Conservation (phyloP, 306 rosid genomes). For the Albizia julibrissin region DNA sequence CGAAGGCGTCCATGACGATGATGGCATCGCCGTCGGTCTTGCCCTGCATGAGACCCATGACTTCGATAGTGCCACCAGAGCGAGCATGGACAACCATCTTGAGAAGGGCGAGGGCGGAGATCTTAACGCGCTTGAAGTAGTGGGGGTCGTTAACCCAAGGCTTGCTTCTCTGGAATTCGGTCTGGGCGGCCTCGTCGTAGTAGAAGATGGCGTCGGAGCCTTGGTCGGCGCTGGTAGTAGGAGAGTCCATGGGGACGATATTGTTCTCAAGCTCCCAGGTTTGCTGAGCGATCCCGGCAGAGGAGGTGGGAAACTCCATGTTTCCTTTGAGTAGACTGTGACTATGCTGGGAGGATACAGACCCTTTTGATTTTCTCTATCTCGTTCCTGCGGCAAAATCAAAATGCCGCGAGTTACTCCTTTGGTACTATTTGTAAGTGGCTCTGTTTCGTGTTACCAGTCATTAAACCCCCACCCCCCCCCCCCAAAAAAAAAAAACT, state of each 20-base stretch:
- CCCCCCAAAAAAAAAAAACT: no score
- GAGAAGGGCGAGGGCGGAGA: conserved; percentile 96
- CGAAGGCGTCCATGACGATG: conserved; percentile 98
- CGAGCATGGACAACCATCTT: conserved; percentile 99
- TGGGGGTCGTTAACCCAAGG: conserved; percentile 94
- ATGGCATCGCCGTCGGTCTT: conserved; percentile 90
- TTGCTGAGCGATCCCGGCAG: conserved; percentile 66
- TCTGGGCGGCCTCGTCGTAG: conserved; percentile 81
- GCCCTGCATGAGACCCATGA: conserved; percentile 99
- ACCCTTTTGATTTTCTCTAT: not conserved
- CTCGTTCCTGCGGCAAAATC: not conserved
- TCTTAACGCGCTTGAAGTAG: conserved; percentile 96
- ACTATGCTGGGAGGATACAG: not conserved
- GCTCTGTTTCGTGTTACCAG: no score
- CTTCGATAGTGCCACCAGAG: conserved; percentile 97
- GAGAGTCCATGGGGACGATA: conserved; percentile 77
- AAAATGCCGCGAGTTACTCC: no score
- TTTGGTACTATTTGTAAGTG: no score
- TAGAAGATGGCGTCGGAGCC: conserved; percentile 79
- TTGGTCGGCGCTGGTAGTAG: conserved; percentile 49
- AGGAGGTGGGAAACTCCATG: conserved; percentile 54
- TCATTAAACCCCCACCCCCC: no score
- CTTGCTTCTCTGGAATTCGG: conserved; percentile 80
- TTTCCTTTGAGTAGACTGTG: not conserved
- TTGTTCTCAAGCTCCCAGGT: conserved; percentile 98